Percentiles rank a stretch among this genome's conserved stretches.
These are phyloP conservation scores for Hypoxylon trugodes DNA, from an alignment of 495 filamentous ascomycete genomes.

Conservation along the genomic window DNA sequence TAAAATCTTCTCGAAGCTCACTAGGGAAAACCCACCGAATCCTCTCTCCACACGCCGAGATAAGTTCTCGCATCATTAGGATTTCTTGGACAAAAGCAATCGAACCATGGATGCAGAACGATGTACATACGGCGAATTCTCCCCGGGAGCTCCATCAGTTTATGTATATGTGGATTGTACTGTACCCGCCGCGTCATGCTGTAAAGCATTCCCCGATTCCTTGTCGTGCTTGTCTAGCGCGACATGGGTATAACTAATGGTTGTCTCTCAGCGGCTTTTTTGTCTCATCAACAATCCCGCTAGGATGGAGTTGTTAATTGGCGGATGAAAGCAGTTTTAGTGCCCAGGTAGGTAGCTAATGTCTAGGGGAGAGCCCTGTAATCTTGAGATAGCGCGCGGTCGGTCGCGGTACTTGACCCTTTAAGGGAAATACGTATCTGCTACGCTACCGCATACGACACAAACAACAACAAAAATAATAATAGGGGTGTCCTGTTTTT, in stretches of 20 bases:
- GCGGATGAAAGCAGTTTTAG: conserved; percentile 28
- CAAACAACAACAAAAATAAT: conserved; percentile 27
- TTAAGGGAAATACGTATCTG: conserved; percentile 26
- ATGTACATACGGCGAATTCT: conserved; percentile 37
- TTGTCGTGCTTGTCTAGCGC: conserved; percentile 51
- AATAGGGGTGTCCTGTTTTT: neutral
- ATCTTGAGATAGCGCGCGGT: conserved; percentile 31
- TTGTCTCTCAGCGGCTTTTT: conserved; percentile 22
- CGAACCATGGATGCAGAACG: conserved; percentile 37
- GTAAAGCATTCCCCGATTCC: conserved; percentile 36
- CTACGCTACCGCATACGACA: too few species aligned
- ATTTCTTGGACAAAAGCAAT: conserved; percentile 23
- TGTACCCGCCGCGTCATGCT: conserved; percentile 37
- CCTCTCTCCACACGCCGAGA: conserved; percentile 3
- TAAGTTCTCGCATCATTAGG: conserved; percentile 13
- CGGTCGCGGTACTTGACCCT: conserved; percentile 28
- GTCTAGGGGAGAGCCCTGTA: conserved; percentile 17
- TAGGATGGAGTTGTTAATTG: conserved; percentile 38
- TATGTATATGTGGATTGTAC: conserved; percentile 22
- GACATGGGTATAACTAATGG: conserved; percentile 46
- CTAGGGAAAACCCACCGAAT: conserved; percentile 3
- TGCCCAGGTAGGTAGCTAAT: neutral
- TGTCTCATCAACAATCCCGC: conserved; percentile 43
- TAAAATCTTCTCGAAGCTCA: conserved; percentile 30
- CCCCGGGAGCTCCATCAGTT: conserved; percentile 13